Evolutionary conservation across 768 basidiomycete species (phyloP), one percentile per base, ranked within the genome.

Genomic region (Hirschioporus abietinus): DNA sequence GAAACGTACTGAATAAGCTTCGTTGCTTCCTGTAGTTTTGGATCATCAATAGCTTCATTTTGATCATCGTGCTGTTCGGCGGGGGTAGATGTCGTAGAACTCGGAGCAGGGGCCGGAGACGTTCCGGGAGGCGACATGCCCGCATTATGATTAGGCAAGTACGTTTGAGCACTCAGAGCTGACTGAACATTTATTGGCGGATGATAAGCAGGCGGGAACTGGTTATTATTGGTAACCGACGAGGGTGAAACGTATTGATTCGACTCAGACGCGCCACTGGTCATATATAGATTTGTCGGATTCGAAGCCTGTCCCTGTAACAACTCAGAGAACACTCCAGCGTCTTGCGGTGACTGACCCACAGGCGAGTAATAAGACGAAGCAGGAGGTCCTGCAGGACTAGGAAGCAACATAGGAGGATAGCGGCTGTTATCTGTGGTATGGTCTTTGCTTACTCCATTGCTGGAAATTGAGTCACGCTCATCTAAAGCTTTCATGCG

Each of bases 21-120:
- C 70, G 89, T 85, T 0, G 93, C 92, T 73, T 95, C 93, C 15
- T 82, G 80, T 73, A 84, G 87, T 74, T 90, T 91, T 1, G 91
- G 88, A 69, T 92, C 89, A 36, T 86, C 81, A 59, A 88, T 85
- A 0, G 86, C 85, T 26, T 89, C 86, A 1, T 83, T 76, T 23
- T 82, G 82, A 24, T 87, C 86, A 10, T 73, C 66, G 9, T 68
- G 42, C 17, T 69, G 12, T 18, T 63, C 59, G 26, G 63, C 42
- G 20, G 63, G 64, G 17, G 59, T 60, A 17, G 67, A 3, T 15
- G 42, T 52, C 42, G 42, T 52, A 52, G 42, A 52, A 15, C 42
- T 52, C 42, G 42, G 15, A 52, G 42, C 42, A 1, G 42, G 42
- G 15, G 24, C 10, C n/a, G 58, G 65, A 18, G 67, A 62, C 26